phyloP scores from a whole-genome alignment of 306 rosid species.

The Acacia crassicarpa region DNA sequence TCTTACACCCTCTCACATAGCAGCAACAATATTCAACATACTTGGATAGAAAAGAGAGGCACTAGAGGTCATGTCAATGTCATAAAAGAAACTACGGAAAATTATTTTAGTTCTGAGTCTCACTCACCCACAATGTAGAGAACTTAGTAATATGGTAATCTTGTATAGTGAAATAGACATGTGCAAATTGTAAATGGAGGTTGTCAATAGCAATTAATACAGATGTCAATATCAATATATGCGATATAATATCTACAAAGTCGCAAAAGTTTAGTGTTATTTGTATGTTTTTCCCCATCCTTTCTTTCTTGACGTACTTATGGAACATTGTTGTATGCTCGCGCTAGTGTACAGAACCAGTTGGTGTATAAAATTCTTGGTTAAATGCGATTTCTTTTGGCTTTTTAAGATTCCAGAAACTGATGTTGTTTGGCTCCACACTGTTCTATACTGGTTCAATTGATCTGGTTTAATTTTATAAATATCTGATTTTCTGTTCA shows the following conservation, averaged over 20 bases:
- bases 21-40: conserved; percentile 88
- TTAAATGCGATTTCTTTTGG: too few species aligned
- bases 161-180: conserved; percentile 20
- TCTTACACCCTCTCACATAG: conserved; percentile 82
- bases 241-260: too few species aligned
- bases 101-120: background rate
- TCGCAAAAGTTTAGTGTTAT: background rate
- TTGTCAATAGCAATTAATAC: conserved; percentile 23
- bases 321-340: too few species aligned
- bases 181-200: conserved; percentile 1
- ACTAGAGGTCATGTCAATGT: conserved; percentile 73
- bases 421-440: too few species aligned
- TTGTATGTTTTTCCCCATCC: background rate
- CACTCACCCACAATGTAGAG: conserved; percentile 30
- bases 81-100: conserved; percentile 30
- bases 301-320: too few species aligned
- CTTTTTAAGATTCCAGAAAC: too few species aligned
- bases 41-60: conserved; percentile 91
- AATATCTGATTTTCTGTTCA: too few species aligned
- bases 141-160: background rate
- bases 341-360: too few species aligned
- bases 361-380: too few species aligned
- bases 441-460: too few species aligned
- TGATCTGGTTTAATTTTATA: too few species aligned
- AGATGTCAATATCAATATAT: background rate